Evolutionary conservation across 169 alveolate species (phyloP).

Genomic region (Eimeria maxima): DNA sequence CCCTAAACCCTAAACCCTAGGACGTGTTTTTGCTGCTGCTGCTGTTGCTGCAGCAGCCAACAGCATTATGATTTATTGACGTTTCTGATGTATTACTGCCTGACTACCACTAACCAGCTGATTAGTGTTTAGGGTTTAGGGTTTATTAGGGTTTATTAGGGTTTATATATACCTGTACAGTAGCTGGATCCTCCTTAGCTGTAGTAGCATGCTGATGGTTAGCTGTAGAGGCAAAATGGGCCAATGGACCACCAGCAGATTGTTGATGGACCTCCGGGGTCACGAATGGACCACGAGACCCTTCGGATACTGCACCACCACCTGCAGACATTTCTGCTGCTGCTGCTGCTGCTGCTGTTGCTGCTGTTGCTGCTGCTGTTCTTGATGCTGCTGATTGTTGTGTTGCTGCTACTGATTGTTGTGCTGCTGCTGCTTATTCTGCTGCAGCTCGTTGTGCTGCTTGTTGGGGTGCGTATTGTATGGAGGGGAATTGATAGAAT

Average conservation of each 20-base stretch:
- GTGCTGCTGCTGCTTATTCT: too few relatives aligned
- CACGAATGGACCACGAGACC: slow-evolving; percentile 63
- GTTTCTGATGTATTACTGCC: too few relatives aligned
- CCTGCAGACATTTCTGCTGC: slow-evolving; percentile 19
- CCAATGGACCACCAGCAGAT: slow-evolving; percentile 43
- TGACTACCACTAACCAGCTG: too few relatives aligned
- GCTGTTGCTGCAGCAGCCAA: too few relatives aligned
- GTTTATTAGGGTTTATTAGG: not conserved
- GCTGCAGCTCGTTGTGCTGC: too few relatives aligned
- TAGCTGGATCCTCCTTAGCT: slow-evolving; percentile 49
- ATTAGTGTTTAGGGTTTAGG: slow-evolving; percentile 50
- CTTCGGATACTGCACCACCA: slow-evolving; percentile 44
- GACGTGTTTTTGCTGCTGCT: not conserved
- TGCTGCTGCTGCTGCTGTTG: slow-evolving; percentile 65
- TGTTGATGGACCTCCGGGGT: slow-evolving; percentile 71
- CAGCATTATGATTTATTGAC: too few relatives aligned
- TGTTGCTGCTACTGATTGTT: not conserved
- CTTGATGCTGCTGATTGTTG: not conserved
- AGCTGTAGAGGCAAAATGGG: slow-evolving; percentile 63
- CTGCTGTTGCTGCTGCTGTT: slow-evolving; percentile 1
- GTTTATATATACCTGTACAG: slow-evolving; percentile 23
- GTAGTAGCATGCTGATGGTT: not conserved
- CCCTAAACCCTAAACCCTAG: slow-evolving; percentile 40
- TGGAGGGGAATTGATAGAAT: too few relatives aligned
- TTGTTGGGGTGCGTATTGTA: too few relatives aligned